Base-by-base conservation (phyloP, 148 eudicot genomes). In the Camellia granthamiana region DNA sequence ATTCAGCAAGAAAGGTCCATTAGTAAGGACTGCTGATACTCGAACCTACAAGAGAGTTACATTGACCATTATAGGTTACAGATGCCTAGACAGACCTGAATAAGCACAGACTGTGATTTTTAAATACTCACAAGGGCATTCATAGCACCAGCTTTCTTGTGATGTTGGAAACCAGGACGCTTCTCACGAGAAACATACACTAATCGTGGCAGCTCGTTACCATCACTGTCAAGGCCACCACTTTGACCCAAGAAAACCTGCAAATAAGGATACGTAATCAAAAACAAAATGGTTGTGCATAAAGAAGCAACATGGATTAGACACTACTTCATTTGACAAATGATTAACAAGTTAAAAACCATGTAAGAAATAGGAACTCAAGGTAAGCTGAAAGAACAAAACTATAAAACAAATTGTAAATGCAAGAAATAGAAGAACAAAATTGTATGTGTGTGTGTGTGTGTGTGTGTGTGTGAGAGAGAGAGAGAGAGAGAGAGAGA, bases 141-240 rank as follows among this genome's bases (percentile, higher is more conserved):
- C 98, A 94, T 92, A 64, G 97, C 97, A 88, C 98, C 98, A 66
- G 98, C 98, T 79, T 94, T 94, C 88, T 94, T 94, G 83, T 94
- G 94, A 87, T 91, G 97, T 80, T 92, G 93, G 82, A 89, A 94
- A 13, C 94, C 92, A 54, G 98, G 97, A 77, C 94, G 91, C 88
- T 94, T 94, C 83, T 94, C 98, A 84, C 98, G 98, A 86, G 98
- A 94, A 77, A 94, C 90, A 84, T 94, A 94, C 13, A 94, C 97
- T 55, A 94, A 81, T 43, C 94, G 88, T 10, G 98, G 97, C 69
- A 94, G 82, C 85, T 90, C 93, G 66, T 88, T 92, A 61, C 91
- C 94, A 7, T 89, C 91, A 77, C 81, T 89, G 81, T 92, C 93
- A 75, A 92, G 86, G 51, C 96, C 93, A 67, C 94, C 96, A 85